Conservation (phyloP, 176 grass and related monocot species). For the Oryza brachyantha region DNA sequence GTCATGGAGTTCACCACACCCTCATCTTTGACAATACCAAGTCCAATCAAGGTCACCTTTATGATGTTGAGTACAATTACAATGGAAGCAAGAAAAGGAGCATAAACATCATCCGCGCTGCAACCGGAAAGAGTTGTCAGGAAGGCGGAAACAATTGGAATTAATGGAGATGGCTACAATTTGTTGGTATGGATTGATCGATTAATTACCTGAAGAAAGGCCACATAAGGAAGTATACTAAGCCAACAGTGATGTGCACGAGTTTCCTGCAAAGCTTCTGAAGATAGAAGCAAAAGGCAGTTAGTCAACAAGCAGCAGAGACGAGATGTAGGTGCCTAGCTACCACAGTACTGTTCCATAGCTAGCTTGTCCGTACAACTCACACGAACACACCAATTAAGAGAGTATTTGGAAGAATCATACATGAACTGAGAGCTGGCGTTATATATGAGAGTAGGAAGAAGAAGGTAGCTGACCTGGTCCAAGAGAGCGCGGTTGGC, state of each 20-base stretch:
- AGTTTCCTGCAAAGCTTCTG: conserved; percentile 82
- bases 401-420: no score
- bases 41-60: conserved; percentile 72
- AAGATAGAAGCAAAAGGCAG: not conserved
- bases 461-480: conserved; percentile 55
- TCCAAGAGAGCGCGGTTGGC: conserved; percentile 73
- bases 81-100: conserved; percentile 63
- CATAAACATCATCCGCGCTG: conserved; percentile 52
- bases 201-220: conserved; percentile 94
- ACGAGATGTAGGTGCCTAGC: no score
- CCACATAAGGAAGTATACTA: conserved; percentile 69
- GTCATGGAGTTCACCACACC: conserved; percentile 83
- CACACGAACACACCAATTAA: no score
- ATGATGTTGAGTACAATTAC: conserved; percentile 53
- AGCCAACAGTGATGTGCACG: conserved; percentile 68
- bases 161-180: not conserved
- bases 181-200: not conserved
- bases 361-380: no score
- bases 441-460: no score
- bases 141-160: not conserved
- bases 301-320: no score
- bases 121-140: not conserved
- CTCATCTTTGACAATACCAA: conserved; percentile 75
- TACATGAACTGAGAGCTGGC: no score
- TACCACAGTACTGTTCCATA: no score